Evolutionary conservation across 192 early-diverging fungal species (phyloP).

Genomic region (Pilobolus umbonatus): DNA sequence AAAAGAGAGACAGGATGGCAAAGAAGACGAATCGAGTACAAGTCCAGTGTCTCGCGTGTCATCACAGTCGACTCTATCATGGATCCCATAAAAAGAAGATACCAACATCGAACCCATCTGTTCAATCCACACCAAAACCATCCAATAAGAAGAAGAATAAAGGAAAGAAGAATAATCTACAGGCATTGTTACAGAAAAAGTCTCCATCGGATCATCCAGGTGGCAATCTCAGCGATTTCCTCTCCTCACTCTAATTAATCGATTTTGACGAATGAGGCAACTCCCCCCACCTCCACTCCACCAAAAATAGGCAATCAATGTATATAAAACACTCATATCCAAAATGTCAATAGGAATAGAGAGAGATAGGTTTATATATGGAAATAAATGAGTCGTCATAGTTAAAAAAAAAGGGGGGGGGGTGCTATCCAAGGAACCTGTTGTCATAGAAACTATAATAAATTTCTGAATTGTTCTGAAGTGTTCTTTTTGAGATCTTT

Average conservation of each 20-base stretch:
- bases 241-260: neutral
- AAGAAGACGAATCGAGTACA: neutral
- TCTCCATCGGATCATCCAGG: neutral
- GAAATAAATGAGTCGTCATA: no score
- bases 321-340: no score
- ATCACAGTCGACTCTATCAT: neutral
- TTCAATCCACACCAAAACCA: neutral
- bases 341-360: no score
- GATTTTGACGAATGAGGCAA: no score
- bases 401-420: neutral
- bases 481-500: neutral
- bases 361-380: no score
- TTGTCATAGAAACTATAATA: no score
- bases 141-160: slow-evolving; percentile 12
- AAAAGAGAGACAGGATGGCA: neutral
- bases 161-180: slow-evolving; percentile 2
- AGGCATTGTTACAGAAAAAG: slow-evolving; percentile 1
- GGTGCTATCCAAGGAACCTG: neutral
- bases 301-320: no score
- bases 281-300: no score
- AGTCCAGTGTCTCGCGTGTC: neutral
- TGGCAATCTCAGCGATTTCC: neutral
- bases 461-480: neutral
- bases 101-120: neutral
- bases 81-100: neutral